phyloP scores from a whole-genome alignment of 2,329 filamentous ascomycete genomes.

The Colletotrichum coccodes region DNA sequence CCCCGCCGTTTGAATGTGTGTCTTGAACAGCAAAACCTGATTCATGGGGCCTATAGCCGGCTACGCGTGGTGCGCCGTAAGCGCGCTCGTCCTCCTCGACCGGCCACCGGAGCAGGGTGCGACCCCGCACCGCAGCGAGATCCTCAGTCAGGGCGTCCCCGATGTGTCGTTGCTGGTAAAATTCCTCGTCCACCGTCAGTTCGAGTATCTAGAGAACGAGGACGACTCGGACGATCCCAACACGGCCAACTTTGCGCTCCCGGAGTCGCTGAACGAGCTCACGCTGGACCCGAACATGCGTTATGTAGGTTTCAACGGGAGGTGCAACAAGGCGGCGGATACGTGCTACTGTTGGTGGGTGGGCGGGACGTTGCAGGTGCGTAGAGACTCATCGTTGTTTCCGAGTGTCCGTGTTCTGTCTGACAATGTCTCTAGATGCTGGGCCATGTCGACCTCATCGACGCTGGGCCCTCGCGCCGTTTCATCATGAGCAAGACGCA shows the following conservation, averaged over 20 bases:
- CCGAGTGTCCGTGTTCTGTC: conserved; percentile 49
- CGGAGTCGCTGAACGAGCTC: conserved; percentile 47
- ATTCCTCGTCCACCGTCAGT: conserved; percentile 76
- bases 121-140: conserved; percentile 42
- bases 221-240: conserved; percentile 53
- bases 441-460: conserved; percentile 65
- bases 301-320: conserved; percentile 85
- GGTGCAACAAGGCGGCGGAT: conserved; percentile 90
- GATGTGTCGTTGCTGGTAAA: conserved; percentile 45
- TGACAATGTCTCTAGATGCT: conserved; percentile 60
- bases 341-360: conserved; percentile 99
- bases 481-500: conserved; percentile 90
- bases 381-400: conserved; percentile 12
- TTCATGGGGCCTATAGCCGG: conserved; percentile 69
- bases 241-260: conserved; percentile 41
- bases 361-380: conserved; percentile 66
- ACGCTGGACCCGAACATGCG: conserved; percentile 44
- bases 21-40: conserved; percentile 16
- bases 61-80: conserved; percentile 89
- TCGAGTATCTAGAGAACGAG: conserved; percentile 62
- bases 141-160: conserved; percentile 48
- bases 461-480: conserved; percentile 69
- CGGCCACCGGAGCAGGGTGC: conserved; percentile 58
- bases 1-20: background rate
- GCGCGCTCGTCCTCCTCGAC: conserved; percentile 79